Base-by-base conservation (phyloP, 768 basidiomycete genomes). In the Inosperma sp. region DNA sequence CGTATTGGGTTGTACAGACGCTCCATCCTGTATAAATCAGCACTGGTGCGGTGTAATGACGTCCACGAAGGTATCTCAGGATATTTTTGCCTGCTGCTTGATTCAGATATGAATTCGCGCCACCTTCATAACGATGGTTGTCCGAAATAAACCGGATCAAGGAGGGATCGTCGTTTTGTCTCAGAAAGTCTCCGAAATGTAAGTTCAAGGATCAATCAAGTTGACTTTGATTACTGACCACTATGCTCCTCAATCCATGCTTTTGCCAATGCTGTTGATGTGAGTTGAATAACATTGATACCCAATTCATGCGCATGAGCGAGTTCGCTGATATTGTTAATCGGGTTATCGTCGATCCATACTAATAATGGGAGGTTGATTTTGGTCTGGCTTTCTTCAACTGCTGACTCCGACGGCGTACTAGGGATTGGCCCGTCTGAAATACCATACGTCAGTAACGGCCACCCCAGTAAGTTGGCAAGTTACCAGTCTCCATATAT, bases 331-430 rank as follows among this genome's bases (percentile, higher is more conserved):
- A 22, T 23, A 30, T 64, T 65, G 25, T 58, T 49, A 5, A 31
- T 41, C 1, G 56, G 35, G 21, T 56, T 53, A 35, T 64, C 62
- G 14, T 64, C 63, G 5, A 65, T 52, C 62, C 64, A 65, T 9
- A 65, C 23, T 7, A 65, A 21, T 9, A 65, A 40, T 10, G 64
- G 60, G n/a, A n/a, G n/a, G n/a, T n/a, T n/a, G n/a, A n/a, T n/a
- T n/a, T n/a, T n/a, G n/a, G n/a, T n/a, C n/a, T n/a, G n/a, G n/a
- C n/a, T n/a, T n/a, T n/a, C n/a, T n/a, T n/a, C n/a, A n/a, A n/a
- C n/a, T n/a, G n/a, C n/a, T n/a, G n/a, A n/a, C n/a, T n/a, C n/a
- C n/a, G n/a, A n/a, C n/a, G n/a, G n/a, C n/a, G n/a, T n/a, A n/a
- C n/a, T n/a, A n/a, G n/a, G n/a, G n/a, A n/a, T n/a, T n/a, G n/a